These are phyloP conservation scores for Albophoma yamanashiensis DNA, from an alignment of 2,329 filamentous ascomycete genomes.

Conservation along the genomic window DNA sequence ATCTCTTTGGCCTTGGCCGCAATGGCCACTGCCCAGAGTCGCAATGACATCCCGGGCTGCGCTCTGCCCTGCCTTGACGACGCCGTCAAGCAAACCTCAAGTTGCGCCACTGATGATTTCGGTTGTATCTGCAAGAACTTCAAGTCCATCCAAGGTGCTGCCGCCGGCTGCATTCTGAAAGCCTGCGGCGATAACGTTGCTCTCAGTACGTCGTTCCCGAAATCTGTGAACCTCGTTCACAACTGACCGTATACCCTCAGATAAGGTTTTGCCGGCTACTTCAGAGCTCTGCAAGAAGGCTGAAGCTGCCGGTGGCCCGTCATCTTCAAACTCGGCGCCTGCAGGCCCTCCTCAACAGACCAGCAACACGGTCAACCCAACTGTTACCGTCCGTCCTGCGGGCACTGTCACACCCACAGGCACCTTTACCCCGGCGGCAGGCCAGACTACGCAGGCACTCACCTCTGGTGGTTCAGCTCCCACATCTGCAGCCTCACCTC, in stretches of 20 bases:
- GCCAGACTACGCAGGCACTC: background rate
- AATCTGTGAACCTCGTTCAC: background rate
- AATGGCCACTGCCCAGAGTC: constrained; percentile 12
- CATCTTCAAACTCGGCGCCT: background rate
- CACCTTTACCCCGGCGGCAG: background rate
- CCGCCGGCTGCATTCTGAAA: constrained; percentile 16
- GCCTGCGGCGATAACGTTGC: constrained; percentile 17
- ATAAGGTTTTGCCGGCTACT: constrained; percentile 18
- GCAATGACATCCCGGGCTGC: constrained; percentile 17
- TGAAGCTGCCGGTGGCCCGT: background rate
- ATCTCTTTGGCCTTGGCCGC: constrained; percentile 12
- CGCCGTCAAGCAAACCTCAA: constrained; percentile 12
- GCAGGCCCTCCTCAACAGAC: background rate
- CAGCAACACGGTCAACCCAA: background rate
- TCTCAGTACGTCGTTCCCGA: constrained; percentile 14
- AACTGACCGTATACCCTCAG: constrained; percentile 6
- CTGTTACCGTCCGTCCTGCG: background rate
- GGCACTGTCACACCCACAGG: background rate
- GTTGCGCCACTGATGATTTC: constrained; percentile 14
- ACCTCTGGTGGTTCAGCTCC: background rate
- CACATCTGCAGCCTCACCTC: background rate
- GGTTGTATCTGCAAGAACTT: constrained; percentile 16
- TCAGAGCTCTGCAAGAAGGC: constrained; percentile 11
- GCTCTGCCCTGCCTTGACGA: constrained; percentile 15
- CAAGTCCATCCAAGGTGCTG: constrained; percentile 11